These are phyloP conservation scores for Camellia lanceoleosa DNA, from an alignment of 148 eudicot genomes.

Conservation along the genomic window DNA sequence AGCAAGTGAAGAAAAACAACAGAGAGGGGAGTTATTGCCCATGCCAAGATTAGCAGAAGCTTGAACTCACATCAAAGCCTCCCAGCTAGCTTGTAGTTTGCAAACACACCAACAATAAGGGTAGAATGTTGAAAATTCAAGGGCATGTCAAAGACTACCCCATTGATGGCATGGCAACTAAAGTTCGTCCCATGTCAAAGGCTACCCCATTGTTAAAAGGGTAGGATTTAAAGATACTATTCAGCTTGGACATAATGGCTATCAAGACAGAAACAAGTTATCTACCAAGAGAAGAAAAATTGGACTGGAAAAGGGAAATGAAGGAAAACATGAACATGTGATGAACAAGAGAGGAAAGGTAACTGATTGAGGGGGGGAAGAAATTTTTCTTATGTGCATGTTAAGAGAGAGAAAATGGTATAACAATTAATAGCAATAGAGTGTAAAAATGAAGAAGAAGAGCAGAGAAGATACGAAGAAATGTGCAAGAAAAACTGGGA, in stretches of 20 bases:
- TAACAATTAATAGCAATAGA: neutral
- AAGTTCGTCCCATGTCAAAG: neutral
- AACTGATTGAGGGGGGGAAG: neutral
- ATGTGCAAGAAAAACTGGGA: neutral
- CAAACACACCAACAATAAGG: too few species aligned
- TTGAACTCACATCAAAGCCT: neutral
- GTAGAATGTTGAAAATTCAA: neutral
- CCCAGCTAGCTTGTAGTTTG: too few species aligned
- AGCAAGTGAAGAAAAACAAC: conserved; percentile 6
- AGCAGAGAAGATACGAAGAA: too few species aligned
- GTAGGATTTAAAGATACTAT: neutral
- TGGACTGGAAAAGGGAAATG: neutral
- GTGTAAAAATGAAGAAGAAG: neutral
- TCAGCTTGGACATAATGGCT: neutral
- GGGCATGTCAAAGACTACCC: neutral
- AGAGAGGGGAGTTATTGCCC: neutral
- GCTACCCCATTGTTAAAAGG: too few species aligned
- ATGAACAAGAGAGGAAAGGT: neutral
- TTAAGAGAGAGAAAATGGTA: neutral
- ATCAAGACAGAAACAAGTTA: neutral
- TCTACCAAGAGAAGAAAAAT: neutral
- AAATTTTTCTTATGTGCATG: neutral
- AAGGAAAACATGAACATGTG: neutral
- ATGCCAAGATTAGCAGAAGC: neutral
- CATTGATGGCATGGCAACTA: neutral